phyloP scores from a whole-genome alignment of 345 rosid species.

The Gossypium anomalum region DNA sequence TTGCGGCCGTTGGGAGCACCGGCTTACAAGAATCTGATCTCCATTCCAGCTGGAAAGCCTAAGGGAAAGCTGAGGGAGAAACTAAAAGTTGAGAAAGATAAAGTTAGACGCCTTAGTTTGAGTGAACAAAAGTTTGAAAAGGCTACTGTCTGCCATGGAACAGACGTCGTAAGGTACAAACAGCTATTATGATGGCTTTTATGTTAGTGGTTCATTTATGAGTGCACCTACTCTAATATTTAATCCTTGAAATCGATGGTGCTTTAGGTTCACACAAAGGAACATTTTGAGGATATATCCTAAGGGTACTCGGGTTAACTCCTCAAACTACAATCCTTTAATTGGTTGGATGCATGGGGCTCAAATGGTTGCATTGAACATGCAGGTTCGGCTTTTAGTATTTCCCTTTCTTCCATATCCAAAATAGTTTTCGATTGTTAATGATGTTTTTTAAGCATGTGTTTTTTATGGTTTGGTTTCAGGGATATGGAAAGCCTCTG shows the following conservation, averaged over 20 bases:
- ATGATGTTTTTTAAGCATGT: neutral
- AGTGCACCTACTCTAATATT: neutral
- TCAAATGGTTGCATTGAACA: slow-evolving; percentile 87
- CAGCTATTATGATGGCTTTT: neutral
- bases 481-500: slow-evolving; percentile 72
- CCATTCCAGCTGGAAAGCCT: slow-evolving; percentile 57
- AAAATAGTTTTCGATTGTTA: neutral
- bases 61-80: slow-evolving; percentile 46
- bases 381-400: slow-evolving; percentile 53
- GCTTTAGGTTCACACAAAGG: slow-evolving; percentile 59
- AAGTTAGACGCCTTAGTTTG: slow-evolving; percentile 58
- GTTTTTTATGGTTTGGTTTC: neutral
- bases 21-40: slow-evolving; percentile 48
- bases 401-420: neutral
- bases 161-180: slow-evolving; percentile 50
- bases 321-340: slow-evolving; percentile 70
- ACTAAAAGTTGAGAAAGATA: slow-evolving; percentile 43
- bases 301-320: slow-evolving; percentile 53
- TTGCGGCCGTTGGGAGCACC: slow-evolving; percentile 25
- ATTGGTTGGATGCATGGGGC: slow-evolving; percentile 81
- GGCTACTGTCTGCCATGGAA: slow-evolving; percentile 47
- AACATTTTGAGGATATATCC: slow-evolving; percentile 73
- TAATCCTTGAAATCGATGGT: neutral
- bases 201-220: neutral
- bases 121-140: slow-evolving; percentile 60